Conservation (phyloP, 2,329 filamentous ascomycete species). For the Ascochyta rabiei region DNA sequence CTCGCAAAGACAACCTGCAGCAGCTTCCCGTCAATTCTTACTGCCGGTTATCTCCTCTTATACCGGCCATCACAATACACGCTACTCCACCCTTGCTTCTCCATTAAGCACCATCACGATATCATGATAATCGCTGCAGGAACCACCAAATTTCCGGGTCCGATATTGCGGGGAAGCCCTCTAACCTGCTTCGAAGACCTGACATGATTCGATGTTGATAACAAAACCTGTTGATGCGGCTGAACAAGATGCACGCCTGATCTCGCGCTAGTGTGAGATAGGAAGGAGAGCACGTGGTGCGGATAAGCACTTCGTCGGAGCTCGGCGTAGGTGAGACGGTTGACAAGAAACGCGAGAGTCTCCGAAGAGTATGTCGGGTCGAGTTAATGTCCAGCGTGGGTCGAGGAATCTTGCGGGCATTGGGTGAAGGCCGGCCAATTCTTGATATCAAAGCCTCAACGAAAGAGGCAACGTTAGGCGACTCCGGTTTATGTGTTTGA, state of each 20-base stretch:
- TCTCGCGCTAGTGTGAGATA: conserved; percentile 1
- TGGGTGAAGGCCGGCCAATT: background rate
- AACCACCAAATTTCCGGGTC: conserved; percentile 2
- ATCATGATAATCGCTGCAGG: conserved; percentile 10
- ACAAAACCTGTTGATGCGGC: conserved; percentile 2
- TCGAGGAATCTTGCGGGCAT: background rate
- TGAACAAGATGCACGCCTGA: conserved; percentile 2
- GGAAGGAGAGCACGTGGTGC: conserved; percentile 9
- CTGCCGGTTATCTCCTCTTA: background rate
- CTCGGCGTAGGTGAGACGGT: background rate
- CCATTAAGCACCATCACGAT: background rate
- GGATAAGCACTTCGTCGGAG: conserved; percentile 15
- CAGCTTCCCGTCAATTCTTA: background rate
- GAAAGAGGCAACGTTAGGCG: background rate
- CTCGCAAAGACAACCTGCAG: background rate
- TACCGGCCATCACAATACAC: background rate
- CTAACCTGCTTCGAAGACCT: background rate
- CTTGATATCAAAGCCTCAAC: background rate
- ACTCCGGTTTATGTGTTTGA: background rate
- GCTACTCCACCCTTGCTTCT: background rate
- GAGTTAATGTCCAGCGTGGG: background rate
- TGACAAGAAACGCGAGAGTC: background rate
- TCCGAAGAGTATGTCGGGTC: background rate
- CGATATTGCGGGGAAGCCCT: conserved; percentile 7
- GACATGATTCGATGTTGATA: conserved; percentile 15